Evolutionary conservation across 1,139 yeast species (phyloP).

Genomic region (Barnettozyma hawaiiensis): DNA sequence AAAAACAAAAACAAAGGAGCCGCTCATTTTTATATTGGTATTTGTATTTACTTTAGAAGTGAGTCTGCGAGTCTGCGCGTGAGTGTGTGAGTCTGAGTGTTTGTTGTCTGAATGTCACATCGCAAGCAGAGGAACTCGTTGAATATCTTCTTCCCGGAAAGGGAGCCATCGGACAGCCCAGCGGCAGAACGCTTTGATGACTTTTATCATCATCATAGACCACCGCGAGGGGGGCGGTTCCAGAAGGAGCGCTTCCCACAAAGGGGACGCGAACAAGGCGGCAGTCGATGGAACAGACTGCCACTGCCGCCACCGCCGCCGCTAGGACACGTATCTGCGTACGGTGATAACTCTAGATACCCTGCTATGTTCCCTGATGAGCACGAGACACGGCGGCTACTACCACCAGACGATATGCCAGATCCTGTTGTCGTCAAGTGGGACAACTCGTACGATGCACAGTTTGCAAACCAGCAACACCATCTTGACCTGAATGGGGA

Average conservation of each 20-base stretch:
- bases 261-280: too few species aligned
- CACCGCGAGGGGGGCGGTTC: neutral
- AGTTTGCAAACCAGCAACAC: conserved; percentile 11
- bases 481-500: conserved; percentile 10
- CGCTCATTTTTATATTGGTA: too few species aligned
- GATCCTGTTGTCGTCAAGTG: neutral
- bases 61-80: too few species aligned
- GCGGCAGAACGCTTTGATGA: neutral
- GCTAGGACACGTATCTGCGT: neutral
- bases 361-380: neutral
- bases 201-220: neutral
- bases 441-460: conserved; percentile 1
- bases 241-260: neutral
- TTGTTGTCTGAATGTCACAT: neutral
- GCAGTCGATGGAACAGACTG: neutral
- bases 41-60: too few species aligned
- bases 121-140: neutral
- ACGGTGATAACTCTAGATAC: neutral
- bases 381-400: neutral
- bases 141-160: neutral
- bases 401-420: neutral
- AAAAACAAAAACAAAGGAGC: neutral
- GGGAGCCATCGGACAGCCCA: neutral
- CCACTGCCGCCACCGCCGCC: too few species aligned
- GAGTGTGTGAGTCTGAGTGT: too few species aligned